These are phyloP conservation scores for Scheffersomyces stambukii DNA, from an alignment of 1,139 yeast genomes.

Conservation along the genomic window DNA sequence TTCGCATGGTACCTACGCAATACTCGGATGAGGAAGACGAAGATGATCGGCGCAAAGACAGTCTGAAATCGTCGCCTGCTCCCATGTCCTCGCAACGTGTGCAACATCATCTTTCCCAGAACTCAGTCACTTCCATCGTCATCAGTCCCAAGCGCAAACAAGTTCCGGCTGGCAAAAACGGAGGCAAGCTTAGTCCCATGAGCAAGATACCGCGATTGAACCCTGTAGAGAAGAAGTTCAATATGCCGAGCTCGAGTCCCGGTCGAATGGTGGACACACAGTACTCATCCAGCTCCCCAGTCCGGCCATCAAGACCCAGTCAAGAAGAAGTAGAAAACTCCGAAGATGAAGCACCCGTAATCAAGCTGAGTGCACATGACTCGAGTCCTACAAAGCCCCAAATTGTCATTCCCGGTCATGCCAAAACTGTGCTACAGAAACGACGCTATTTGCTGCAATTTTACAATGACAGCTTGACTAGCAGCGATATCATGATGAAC, in stretches of 20 bases:
- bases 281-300: conserved; percentile 9
- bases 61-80: conserved; percentile 8
- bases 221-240: too few relatives aligned
- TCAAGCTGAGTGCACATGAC: conserved; percentile 16
- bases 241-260: too few relatives aligned
- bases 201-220: conserved; percentile 2
- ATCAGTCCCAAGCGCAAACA: conserved; percentile 7
- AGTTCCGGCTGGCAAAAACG: not conserved
- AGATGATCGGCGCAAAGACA: conserved; percentile 1
- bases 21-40: conserved; percentile 13
- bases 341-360: conserved; percentile 15
- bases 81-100: too few relatives aligned
- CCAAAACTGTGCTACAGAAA: conserved; percentile 24
- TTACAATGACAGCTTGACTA: conserved; percentile 12
- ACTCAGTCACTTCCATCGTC: conserved; percentile 3
- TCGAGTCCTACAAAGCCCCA: conserved; percentile 1
- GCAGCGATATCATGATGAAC: conserved; percentile 20
- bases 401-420: conserved; percentile 7
- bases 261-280: too few relatives aligned
- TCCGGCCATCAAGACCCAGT: conserved; percentile 2
- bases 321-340: conserved; percentile 11
- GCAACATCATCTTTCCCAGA: too few relatives aligned
- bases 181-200: conserved; percentile 4
- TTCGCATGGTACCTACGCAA: conserved; percentile 13
- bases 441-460: conserved; percentile 25